A percentile compares a stretch with the other conserved stretches of the same genome.
phyloP scores from a whole-genome alignment of 2,329 filamentous ascomycete genomes.

The Thermoascus crustaceus region DNA sequence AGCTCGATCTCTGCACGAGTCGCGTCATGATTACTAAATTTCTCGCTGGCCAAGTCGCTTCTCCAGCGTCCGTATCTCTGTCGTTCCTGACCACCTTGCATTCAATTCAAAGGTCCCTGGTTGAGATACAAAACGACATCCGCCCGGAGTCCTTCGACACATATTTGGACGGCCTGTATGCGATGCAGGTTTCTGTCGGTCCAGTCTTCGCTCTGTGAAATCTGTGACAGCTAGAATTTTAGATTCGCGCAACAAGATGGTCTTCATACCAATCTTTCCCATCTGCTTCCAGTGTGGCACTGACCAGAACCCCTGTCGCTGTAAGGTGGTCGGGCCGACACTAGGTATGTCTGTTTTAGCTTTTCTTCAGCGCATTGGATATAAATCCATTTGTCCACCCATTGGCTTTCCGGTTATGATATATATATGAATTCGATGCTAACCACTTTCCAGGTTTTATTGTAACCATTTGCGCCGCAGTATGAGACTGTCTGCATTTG shows the following conservation, averaged over 20 bases:
- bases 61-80: background rate
- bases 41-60: background rate
- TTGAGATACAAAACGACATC: too few species aligned
- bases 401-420: too few species aligned
- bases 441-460: constrained; percentile 29
- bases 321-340: constrained; percentile 50
- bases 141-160: too few species aligned
- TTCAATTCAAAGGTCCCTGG: too few species aligned
- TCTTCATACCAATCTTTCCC: constrained; percentile 42
- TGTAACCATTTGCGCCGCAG: constrained; percentile 42
- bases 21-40: constrained; percentile 2
- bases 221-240: background rate
- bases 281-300: constrained; percentile 50
- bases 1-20: background rate
- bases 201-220: too few species aligned
- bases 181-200: too few species aligned
- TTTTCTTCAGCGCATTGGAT: too few species aligned
- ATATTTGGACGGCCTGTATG: too few species aligned
- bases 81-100: too few species aligned
- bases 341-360: constrained; percentile 32
- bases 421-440: background rate
- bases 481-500: constrained; percentile 34
- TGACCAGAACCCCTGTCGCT: constrained; percentile 50
- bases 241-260: constrained; percentile 21
- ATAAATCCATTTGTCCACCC: too few species aligned